phyloP scores from a whole-genome alignment of 257 asterid genomes.

The Henckelia pumila region DNA sequence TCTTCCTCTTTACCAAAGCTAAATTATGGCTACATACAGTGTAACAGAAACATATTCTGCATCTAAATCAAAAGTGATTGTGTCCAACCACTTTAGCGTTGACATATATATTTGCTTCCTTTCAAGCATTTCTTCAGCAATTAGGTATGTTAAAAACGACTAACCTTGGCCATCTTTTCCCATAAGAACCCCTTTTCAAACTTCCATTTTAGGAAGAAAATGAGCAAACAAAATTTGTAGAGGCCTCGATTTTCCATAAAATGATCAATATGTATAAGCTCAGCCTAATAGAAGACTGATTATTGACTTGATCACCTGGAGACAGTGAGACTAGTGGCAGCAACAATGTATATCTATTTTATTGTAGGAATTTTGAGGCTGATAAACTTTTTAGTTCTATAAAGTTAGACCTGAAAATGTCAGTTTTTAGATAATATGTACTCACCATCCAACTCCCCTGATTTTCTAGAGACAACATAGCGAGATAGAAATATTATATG shows the following conservation, averaged over 20 bases:
- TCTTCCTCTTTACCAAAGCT: not conserved
- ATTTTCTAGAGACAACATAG: not conserved
- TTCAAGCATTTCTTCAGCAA: not conserved
- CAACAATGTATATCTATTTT: not conserved
- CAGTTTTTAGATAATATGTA: not conserved
- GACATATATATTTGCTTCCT: not conserved
- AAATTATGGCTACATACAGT: not conserved
- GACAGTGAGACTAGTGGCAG: not conserved
- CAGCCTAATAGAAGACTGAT: not conserved
- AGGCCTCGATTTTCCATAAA: not conserved
- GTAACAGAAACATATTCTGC: not conserved
- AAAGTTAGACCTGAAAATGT: not conserved
- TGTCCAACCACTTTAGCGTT: not conserved
- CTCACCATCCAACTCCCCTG: not conserved
- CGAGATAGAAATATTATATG: not conserved
- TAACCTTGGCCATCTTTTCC: not conserved
- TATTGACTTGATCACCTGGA: not conserved
- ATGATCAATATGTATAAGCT: not conserved
- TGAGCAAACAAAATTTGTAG: not conserved
- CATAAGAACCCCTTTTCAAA: conserved; percentile 1
- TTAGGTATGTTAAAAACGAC: not conserved
- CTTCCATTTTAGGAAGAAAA: not conserved
- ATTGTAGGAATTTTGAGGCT: not conserved
- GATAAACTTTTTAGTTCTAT: not conserved
- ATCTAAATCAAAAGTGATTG: not conserved